These are phyloP conservation scores for Ilyonectria robusta DNA, from an alignment of 2,329 filamentous ascomycete genomes.

Conservation along the genomic window DNA sequence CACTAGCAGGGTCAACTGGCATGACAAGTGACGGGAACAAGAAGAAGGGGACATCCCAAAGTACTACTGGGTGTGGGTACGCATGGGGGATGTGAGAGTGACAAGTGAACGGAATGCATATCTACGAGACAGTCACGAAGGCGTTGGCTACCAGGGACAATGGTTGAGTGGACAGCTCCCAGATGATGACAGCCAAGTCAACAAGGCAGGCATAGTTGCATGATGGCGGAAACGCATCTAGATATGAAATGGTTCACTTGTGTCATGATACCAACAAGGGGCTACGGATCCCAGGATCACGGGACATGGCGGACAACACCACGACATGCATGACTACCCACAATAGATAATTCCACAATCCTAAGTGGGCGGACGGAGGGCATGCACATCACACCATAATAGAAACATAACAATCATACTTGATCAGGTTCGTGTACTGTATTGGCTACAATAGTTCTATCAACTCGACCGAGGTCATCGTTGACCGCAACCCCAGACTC, in stretches of 20 bases:
- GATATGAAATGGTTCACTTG: not conserved
- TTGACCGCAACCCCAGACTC: slow-evolving; percentile 9
- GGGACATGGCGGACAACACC: no score
- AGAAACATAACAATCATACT: not conserved
- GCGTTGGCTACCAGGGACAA: not conserved
- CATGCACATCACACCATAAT: not conserved
- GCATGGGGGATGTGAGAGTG: not conserved
- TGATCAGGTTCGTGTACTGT: slow-evolving; percentile 21
- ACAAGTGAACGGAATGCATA: not conserved
- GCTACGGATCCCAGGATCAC: no score
- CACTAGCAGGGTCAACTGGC: no score
- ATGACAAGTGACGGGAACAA: not conserved
- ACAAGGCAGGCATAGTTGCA: no score
- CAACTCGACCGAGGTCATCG: slow-evolving; percentile 16
- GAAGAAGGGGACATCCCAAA: no score
- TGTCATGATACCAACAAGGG: not conserved
- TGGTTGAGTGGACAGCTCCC: not conserved
- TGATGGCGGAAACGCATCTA: no score
- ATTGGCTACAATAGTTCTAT: slow-evolving; percentile 26
- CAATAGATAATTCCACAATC: not conserved
- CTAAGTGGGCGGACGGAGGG: not conserved
- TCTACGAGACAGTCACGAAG: not conserved
- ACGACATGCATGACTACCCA: not conserved
- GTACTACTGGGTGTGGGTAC: not conserved
- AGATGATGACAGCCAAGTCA: no score